Evolutionary conservation across 2,329 filamentous ascomycete genomes (phyloP).

Genomic region (Colletotrichum eleusines): DNA sequence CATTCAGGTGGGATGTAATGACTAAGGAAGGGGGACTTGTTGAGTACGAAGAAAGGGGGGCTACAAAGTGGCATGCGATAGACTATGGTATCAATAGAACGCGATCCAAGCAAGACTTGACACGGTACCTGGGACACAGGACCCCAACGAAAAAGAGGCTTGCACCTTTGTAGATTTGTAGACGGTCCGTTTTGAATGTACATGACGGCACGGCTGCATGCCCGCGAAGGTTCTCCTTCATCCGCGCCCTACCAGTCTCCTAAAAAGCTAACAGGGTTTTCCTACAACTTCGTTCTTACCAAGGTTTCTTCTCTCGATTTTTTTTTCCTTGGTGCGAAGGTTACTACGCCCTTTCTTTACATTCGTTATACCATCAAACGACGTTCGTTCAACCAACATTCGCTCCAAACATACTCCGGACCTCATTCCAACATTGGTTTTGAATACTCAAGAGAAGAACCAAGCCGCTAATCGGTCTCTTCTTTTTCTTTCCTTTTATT

Average conservation of each 20-base stretch:
- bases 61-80: conserved; percentile 9
- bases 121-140: background rate
- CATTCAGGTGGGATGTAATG: conserved; percentile 11
- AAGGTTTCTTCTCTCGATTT: background rate
- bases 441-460: background rate
- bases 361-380: conserved; percentile 13
- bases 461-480: too few relatives aligned
- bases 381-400: conserved; percentile 19
- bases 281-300: background rate
- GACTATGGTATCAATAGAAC: conserved; percentile 13
- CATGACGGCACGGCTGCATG: conserved; percentile 21
- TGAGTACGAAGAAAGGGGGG: background rate
- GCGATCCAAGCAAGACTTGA: background rate
- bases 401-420: background rate
- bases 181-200: background rate
- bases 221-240: conserved; percentile 21
- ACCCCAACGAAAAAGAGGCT: conserved; percentile 10
- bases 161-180: conserved; percentile 12
- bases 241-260: background rate
- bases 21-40: background rate
- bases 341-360: background rate
- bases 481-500: background rate
- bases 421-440: background rate
- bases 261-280: background rate
- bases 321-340: conserved; percentile 1